These are phyloP conservation scores for Alloascoidea hylecoeti DNA, from an alignment of 805 yeast species.

Conservation along the genomic window DNA sequence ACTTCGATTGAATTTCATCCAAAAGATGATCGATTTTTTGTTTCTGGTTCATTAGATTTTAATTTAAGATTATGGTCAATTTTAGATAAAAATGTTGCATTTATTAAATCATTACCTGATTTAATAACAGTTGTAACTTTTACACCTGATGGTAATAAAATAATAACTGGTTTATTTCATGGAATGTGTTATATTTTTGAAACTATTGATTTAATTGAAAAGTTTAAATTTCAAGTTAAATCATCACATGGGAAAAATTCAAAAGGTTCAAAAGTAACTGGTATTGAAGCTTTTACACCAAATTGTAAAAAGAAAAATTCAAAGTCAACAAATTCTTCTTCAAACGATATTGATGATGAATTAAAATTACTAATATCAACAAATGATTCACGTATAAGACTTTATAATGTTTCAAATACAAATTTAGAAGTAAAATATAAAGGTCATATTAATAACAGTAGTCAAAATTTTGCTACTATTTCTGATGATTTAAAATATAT, in stretches of 20 bases:
- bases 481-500: conserved; percentile 45
- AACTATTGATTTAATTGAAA: conserved; percentile 40
- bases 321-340: too few relatives aligned
- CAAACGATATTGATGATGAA: too few relatives aligned
- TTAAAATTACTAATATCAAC: conserved; percentile 48
- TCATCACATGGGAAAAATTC: conserved; percentile 15
- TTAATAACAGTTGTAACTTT: conserved; percentile 65
- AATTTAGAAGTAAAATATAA: conserved; percentile 52
- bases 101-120: conserved; percentile 43
- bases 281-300: conserved; percentile 37
- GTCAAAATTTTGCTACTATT: conserved; percentile 55
- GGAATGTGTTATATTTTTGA: conserved; percentile 52
- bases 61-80: conserved; percentile 74
- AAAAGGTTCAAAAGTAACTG: conserved; percentile 56
- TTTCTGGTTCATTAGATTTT: conserved; percentile 72
- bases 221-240: conserved; percentile 23
- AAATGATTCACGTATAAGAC: conserved; percentile 67
- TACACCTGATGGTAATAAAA: conserved; percentile 45
- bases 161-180: conserved; percentile 64
- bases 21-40: conserved; percentile 72
- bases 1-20: conserved; percentile 75
- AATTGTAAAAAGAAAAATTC: conserved; percentile 3
- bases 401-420: conserved; percentile 40
- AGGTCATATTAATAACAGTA: conserved; percentile 57
- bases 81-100: conserved; percentile 53